These are phyloP conservation scores for Salix viminalis DNA, from an alignment of 345 rosid genomes.

Conservation along the genomic window DNA sequence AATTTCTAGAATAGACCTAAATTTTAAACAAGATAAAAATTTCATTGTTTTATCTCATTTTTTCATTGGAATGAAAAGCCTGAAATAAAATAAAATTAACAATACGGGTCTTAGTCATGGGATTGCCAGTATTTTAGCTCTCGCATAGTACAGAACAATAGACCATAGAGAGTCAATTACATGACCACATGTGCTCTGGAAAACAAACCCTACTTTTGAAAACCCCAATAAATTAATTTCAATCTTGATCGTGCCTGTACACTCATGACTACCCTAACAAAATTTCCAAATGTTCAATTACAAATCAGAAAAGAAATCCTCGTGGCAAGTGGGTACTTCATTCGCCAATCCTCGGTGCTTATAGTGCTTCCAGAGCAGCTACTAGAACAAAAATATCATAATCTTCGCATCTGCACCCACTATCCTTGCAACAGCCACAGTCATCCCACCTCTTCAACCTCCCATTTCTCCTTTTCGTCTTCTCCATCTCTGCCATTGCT, in stretches of 20 bases:
- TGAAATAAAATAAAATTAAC: too few species aligned
- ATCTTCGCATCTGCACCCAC: slow-evolving; percentile 29
- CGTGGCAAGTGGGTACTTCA: neutral
- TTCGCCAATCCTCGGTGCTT: slow-evolving; percentile 7
- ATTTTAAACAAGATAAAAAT: too few species aligned
- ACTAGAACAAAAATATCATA: slow-evolving; percentile 41
- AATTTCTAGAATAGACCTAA: too few species aligned
- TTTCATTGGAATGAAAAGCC: too few species aligned
- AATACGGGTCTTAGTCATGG: too few species aligned
- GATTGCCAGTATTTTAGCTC: too few species aligned
- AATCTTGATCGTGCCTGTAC: neutral
- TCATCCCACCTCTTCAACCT: slow-evolving; percentile 18
- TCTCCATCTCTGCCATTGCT: slow-evolving; percentile 2
- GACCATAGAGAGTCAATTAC: too few species aligned
- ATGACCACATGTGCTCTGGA: neutral
- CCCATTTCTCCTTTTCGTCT: slow-evolving; percentile 14
- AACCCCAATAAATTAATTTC: neutral
- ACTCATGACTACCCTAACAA: neutral
- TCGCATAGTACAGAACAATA: too few species aligned
- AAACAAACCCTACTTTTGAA: neutral
- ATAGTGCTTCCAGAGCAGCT: slow-evolving; percentile 46
- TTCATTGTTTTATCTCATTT: too few species aligned
- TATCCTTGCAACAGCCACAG: slow-evolving; percentile 29
- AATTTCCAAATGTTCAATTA: neutral
- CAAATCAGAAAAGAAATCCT: neutral